Percentiles rank a stretch among this genome's conserved stretches.
Evolutionary conservation across 2,329 filamentous ascomycete species (phyloP).

Genomic region (Plenodomus biglobosus): DNA sequence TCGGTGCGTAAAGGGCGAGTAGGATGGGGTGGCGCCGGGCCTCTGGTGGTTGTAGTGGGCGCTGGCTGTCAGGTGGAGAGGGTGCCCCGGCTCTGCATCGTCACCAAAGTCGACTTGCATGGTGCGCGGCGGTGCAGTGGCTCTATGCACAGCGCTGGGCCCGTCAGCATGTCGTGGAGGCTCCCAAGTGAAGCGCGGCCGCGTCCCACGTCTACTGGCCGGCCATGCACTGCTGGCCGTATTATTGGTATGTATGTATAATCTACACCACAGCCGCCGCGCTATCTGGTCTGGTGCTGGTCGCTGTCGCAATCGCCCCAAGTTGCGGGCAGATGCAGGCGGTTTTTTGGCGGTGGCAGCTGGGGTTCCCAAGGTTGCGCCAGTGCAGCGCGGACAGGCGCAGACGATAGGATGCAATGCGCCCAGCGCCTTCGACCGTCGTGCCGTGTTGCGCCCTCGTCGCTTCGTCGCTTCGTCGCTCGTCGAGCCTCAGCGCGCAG

Average conservation of each 20-base stretch:
- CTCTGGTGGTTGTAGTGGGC: conserved; percentile 38
- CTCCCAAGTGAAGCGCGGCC: no score
- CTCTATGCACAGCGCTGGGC: conserved; percentile 23
- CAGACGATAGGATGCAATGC: conserved; percentile 32
- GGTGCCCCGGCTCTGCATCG: conserved; percentile 37
- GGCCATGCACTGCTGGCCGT: no score
- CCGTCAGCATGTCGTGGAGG: conserved; percentile 41
- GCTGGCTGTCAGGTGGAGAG: conserved; percentile 34
- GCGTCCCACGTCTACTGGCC: no score
- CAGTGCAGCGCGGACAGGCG: conserved; percentile 22
- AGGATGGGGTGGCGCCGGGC: conserved; percentile 31
- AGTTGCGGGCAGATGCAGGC: no score
- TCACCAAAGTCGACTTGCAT: conserved; percentile 45
- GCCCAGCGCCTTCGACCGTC: conserved; percentile 30
- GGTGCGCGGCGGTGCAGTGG: conserved; percentile 27
- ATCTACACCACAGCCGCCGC: no score
- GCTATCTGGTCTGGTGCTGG: no score
- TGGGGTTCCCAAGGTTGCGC: no score
- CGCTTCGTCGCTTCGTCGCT: conserved; percentile 1
- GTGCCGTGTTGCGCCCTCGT: conserved; percentile 8
- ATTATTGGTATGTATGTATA: no score
- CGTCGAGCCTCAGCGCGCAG: background rate
- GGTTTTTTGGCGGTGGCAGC: no score
- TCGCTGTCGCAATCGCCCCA: no score
- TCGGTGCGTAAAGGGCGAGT: conserved; percentile 41